phyloP scores from a whole-genome alignment of 2,329 filamentous ascomycete genomes.

The Neofusicoccum ribis region DNA sequence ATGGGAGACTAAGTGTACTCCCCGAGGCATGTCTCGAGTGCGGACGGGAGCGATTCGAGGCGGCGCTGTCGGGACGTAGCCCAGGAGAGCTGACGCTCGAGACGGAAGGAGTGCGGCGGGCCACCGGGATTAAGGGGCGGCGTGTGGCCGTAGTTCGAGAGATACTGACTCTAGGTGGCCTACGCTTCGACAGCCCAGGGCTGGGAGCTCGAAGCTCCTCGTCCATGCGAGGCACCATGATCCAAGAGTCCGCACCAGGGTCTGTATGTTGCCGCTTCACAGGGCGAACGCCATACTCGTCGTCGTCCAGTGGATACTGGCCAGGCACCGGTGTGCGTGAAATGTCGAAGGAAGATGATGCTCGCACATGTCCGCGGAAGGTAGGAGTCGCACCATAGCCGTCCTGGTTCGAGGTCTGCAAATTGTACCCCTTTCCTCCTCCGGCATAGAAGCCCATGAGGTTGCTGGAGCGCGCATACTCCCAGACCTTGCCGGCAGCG shows the following conservation, averaged over 20 bases:
- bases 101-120: constrained; percentile 7
- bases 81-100: constrained; percentile 22
- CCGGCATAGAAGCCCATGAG: constrained; percentile 88
- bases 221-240: constrained; percentile 11
- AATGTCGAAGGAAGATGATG: constrained; percentile 7
- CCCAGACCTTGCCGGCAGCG: constrained; percentile 76
- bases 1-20: constrained; percentile 13
- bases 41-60: neutral
- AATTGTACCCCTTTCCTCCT: constrained; percentile 70
- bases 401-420: constrained; percentile 36
- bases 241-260: constrained; percentile 5
- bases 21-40: constrained; percentile 11
- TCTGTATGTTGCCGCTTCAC: constrained; percentile 45
- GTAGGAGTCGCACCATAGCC: constrained; percentile 25
- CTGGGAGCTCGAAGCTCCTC: constrained; percentile 10
- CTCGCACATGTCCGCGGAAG: constrained; percentile 31
- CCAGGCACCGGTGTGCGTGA: constrained; percentile 49
- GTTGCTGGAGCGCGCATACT: constrained; percentile 69
- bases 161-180: constrained; percentile 6
- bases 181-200: constrained; percentile 5
- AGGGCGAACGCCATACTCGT: constrained; percentile 37
- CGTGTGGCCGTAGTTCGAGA: neutral
- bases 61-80: constrained; percentile 8
- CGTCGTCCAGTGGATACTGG: constrained; percentile 54
- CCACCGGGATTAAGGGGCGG: constrained; percentile 7